phyloP scores from a whole-genome alignment of 1,284 basidiomycete genomes.

The Tylopilus orsonianus region DNA sequence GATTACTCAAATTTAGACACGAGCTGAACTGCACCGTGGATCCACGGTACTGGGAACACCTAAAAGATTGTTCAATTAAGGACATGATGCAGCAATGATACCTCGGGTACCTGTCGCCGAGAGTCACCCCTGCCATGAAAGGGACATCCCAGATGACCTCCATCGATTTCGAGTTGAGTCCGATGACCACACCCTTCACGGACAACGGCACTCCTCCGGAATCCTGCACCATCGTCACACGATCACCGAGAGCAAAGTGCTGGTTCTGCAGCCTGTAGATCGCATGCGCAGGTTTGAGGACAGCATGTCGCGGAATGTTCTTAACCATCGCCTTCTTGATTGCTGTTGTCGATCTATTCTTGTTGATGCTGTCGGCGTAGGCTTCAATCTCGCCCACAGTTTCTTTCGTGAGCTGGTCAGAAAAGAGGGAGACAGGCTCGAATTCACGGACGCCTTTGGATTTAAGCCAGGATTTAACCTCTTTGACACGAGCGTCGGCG shows the following conservation, averaged over 20 bases:
- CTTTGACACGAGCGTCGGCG: slow-evolving; percentile 72
- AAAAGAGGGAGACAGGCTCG: slow-evolving; percentile 90
- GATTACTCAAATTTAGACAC: slow-evolving; percentile 82
- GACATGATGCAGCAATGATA: background rate
- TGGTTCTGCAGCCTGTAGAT: slow-evolving; percentile 90
- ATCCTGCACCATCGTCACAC: slow-evolving; percentile 95
- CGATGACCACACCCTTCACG: slow-evolving; percentile 92
- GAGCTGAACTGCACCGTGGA: slow-evolving; percentile 82
- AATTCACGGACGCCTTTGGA: slow-evolving; percentile 85
- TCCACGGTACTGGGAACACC: slow-evolving; percentile 89
- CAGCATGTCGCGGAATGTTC: slow-evolving; percentile 89
- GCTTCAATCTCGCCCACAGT: slow-evolving; percentile 79
- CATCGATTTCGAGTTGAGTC: slow-evolving; percentile 82
- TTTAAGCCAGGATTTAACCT: slow-evolving; percentile 86
- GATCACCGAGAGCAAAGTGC: slow-evolving; percentile 89
- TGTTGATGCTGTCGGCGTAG: slow-evolving; percentile 67
- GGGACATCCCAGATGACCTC: slow-evolving; percentile 97
- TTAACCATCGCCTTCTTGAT: slow-evolving; percentile 92
- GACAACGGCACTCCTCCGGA: slow-evolving; percentile 91
- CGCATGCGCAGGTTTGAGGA: slow-evolving; percentile 92
- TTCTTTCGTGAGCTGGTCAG: slow-evolving; percentile 89
- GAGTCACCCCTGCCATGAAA: slow-evolving; percentile 90
- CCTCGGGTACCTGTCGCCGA: slow-evolving; percentile 71
- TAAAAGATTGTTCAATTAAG: slow-evolving; percentile 28
- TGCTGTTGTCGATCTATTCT: slow-evolving; percentile 54